A percentile compares a stretch with the other conserved stretches of the same genome.
Evolutionary conservation across 352 stramenopile genomes (phyloP).

Genomic region (Globisporangium yorkense): DNA sequence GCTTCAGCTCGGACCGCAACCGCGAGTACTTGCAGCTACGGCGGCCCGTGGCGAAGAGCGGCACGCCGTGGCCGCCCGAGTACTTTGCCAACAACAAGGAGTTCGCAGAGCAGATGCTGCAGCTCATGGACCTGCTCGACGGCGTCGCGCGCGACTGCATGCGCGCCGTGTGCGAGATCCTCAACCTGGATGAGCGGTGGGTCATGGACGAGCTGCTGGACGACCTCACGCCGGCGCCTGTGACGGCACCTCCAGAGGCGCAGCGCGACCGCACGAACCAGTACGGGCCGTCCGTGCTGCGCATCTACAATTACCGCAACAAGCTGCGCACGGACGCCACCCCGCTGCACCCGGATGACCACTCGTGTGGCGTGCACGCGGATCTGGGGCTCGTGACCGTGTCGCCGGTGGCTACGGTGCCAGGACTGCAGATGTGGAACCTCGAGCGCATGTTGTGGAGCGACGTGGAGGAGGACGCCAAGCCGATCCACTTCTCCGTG

Average conservation of each 20-base stretch:
- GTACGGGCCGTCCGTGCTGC: constrained; percentile 77
- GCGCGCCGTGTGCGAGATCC: constrained; percentile 59
- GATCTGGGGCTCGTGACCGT: constrained; percentile 78
- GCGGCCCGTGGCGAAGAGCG: constrained; percentile 49
- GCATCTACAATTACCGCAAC: constrained; percentile 84
- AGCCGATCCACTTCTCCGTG: constrained; percentile 63
- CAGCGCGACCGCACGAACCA: constrained; percentile 46
- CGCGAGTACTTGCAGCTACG: constrained; percentile 79
- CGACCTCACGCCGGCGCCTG: constrained; percentile 29
- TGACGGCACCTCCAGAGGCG: constrained; percentile 6
- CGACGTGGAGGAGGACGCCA: constrained; percentile 63
- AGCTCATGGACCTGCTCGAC: constrained; percentile 55
- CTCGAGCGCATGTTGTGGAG: constrained; percentile 78
- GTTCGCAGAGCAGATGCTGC: constrained; percentile 59
- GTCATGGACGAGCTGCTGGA: constrained; percentile 67
- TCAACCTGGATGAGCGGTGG: constrained; percentile 62
- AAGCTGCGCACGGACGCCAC: constrained; percentile 24
- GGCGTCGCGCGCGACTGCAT: constrained; percentile 68
- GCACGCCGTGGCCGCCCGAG: constrained; percentile 65
- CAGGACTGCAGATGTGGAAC: constrained; percentile 84
- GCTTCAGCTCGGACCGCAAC: constrained; percentile 65
- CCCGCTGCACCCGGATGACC: constrained; percentile 39
- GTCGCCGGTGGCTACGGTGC: constrained; percentile 64
- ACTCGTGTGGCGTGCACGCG: constrained; percentile 72
- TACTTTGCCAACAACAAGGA: constrained; percentile 53